Base-by-base conservation (phyloP, 257 asterid species). In the Handroanthus guayacan region DNA sequence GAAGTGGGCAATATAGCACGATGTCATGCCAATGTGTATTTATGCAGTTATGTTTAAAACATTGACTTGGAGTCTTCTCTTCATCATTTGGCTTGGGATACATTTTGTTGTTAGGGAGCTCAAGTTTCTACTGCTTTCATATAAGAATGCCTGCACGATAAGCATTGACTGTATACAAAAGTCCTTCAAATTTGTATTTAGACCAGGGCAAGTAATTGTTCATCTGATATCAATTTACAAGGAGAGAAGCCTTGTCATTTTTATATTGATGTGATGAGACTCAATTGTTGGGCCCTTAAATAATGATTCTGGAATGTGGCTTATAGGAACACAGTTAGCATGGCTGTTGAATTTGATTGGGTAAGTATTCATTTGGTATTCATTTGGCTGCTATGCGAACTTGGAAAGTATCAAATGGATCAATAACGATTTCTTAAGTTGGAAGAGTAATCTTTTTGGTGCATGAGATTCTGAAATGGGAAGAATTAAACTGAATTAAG, bases 31-130 rank as follows among this genome's bases (percentile, higher is more conserved):
- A 25, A 25, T 1, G 31, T 25, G 31, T 25, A 25, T 25, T 25
- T 25, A 25, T 25, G n/a, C 41, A 20, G 16, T 2, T 25, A 25
- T 25, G 5, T 1, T 9, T 58, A 41, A 63, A 31, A 38, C 14
- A n/a, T 63, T 63, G 31, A 34, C 69, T 63, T 37, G 69, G 69
- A 14, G 69, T 38, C 38, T 60, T 72, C 25, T 14, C 52, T 55
- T 70, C 64, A 41, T 41, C 16, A 37, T 20, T 52, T 52, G 51
- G 11, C 1, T 7, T 54, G 52, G 17, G 6, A 69, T 57, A 57
- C 16, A 3, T 8, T 57, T 57, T 20, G 8, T 4, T 36, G 50
- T 51, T 7, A 17, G 10, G 17, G 37, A 31, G 50, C 74, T 51
- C 50, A 69, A 51, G 47, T 50, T 50, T 34, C 37, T 37, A 17